Base-by-base conservation (phyloP, 2,329 filamentous ascomycete genomes). In the Pseudogymnoascus sp. region DNA sequence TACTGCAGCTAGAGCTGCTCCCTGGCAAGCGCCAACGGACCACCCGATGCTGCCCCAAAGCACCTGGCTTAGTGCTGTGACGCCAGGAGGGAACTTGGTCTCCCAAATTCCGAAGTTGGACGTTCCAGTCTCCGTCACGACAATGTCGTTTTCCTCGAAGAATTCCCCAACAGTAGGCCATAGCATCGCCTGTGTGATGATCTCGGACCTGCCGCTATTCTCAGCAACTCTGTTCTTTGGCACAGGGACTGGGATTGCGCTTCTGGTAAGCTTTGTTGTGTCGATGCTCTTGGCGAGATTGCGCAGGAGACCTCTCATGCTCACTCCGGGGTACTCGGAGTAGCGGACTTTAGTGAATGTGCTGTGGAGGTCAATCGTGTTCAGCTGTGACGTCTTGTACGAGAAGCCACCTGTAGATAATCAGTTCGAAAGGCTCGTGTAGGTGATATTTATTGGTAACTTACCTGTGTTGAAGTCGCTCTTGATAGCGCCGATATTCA, bases 71-170 rank as follows among this genome's bases (percentile, higher is more conserved):
- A 96, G 84, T 16, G 89, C 89, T 6, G 84, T 90, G n/a, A 93
- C 89, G n/a, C 83, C 81, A 2, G 79, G 73, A 0, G 91, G 91
- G 77, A 96, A 95, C 43, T 84, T 83, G 4, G 91, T 93, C 63
- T 93, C 90, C 85, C 89, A 91, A 69, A 95, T 90, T 62, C 92
- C 92, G 73, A 96, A 93, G 76, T 92, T 93, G 63, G 91, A 81
- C 0, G 92, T 96, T 40, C 91, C 92, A 1, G 91, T 96, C 74
- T 96, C 92, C 0, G 91, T 93, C 60, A 96, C 83, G 62, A 96
- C 79, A 63, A 96, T 84, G 70, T 96, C 92, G 52, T 86, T 81
- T 61, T 86, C 79, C 61, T 82, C 80, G 8, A 96, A 77, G 80
- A 89, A 96, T 65, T 87, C 80, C 38, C 89, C 87, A 14, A 95